These are phyloP conservation scores for Ilex asprella DNA, from an alignment of 257 asterid species.

Conservation along the genomic window DNA sequence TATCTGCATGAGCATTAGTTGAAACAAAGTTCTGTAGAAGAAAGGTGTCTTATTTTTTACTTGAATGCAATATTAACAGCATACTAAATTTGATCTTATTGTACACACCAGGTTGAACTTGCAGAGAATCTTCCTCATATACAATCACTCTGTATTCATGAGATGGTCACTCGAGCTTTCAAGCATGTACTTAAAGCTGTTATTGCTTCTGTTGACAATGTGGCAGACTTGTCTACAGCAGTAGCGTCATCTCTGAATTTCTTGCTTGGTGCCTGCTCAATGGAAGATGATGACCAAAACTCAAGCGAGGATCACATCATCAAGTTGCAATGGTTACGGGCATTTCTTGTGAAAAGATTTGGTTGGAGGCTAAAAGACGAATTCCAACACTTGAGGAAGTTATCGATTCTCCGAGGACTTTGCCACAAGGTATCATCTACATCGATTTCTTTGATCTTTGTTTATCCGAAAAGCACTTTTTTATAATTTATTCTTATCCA, in stretches of 20 bases:
- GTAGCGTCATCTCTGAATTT: constrained; percentile 76
- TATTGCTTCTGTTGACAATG: constrained; percentile 67
- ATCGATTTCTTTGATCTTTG: constrained; percentile 15
- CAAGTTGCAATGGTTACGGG: constrained; percentile 64
- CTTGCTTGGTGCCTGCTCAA: constrained; percentile 63
- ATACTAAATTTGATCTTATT: constrained; percentile 18
- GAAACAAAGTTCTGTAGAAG: too few relatives aligned
- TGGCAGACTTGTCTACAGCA: constrained; percentile 54
- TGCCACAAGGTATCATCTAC: constrained; percentile 72
- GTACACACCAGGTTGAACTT: constrained; percentile 74
- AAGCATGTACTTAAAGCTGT: constrained; percentile 90
- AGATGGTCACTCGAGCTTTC: constrained; percentile 96
- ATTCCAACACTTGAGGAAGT: constrained; percentile 61
- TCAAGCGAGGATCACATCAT: constrained; percentile 32
- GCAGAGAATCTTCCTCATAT: constrained; percentile 97
- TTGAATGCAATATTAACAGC: neutral
- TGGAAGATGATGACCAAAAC: constrained; percentile 28
- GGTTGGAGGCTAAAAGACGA: constrained; percentile 81
- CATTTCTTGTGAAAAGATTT: constrained; percentile 59
- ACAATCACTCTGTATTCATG: constrained; percentile 95
- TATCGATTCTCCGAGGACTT: constrained; percentile 87
- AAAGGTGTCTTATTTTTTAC: neutral
- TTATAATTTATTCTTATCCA: constrained; percentile 22
- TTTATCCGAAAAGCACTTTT: constrained; percentile 17
- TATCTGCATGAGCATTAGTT: too few relatives aligned